These are phyloP conservation scores for Rhynchosporium secalis DNA, from an alignment of 2,329 filamentous ascomycete genomes.

Conservation along the genomic window DNA sequence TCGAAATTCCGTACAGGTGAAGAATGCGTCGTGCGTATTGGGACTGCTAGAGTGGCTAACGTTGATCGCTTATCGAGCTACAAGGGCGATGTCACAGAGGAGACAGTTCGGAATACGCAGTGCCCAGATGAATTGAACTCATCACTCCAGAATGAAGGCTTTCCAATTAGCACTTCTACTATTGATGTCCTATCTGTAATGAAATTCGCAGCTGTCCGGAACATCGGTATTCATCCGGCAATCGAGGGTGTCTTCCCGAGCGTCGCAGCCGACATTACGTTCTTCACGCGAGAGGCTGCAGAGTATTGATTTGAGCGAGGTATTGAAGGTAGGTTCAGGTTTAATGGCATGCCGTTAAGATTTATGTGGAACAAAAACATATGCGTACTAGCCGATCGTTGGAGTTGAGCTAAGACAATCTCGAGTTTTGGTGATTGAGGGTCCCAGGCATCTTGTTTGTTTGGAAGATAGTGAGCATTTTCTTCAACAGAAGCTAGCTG, in stretches of 20 bases:
- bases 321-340: background rate
- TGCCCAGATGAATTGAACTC: background rate
- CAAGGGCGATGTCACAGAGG: background rate
- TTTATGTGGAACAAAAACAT: conserved; percentile 20
- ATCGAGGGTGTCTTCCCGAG: background rate
- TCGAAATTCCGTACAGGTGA: background rate
- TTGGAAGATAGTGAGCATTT: conserved; percentile 5
- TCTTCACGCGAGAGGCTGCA: conserved; percentile 19
- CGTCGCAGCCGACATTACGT: conserved; percentile 20
- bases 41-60: background rate
- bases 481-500: conserved; percentile 22
- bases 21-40: background rate
- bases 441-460: conserved; percentile 3
- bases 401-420: conserved; percentile 15
- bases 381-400: conserved; percentile 3
- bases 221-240: conserved; percentile 14
- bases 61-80: background rate
- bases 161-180: background rate
- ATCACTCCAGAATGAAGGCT: background rate
- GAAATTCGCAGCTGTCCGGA: conserved; percentile 22
- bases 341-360: background rate
- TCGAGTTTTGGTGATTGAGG: conserved; percentile 21
- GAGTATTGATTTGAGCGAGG: conserved; percentile 9
- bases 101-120: background rate
- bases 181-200: conserved; percentile 21